Percentiles rank a stretch among this genome's conserved stretches.
Conservation (phyloP, 2,329 filamentous ascomycete species). For the Chrysoporthe cubensis region DNA sequence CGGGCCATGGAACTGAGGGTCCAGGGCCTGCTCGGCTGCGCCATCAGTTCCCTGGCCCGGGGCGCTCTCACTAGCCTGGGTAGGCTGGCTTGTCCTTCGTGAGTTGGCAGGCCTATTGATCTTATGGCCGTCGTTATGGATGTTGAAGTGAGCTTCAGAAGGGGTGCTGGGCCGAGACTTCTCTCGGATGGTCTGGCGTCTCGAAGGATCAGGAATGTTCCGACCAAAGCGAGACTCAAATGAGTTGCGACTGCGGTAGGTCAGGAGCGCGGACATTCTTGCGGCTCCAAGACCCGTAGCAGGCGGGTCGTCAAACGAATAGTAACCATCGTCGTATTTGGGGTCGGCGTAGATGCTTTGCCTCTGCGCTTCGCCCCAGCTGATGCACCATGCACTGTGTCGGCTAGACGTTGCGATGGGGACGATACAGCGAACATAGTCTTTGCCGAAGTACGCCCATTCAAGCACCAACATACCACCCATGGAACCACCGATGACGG, state of each 20-base stretch:
- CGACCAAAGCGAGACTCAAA: constrained; percentile 95
- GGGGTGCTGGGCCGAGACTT: constrained; percentile 62
- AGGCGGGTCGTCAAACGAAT: constrained; percentile 84
- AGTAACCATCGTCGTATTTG: constrained; percentile 98
- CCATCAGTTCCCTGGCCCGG: constrained; percentile 5
- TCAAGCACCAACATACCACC: constrained; percentile 91
- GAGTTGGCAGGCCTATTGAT: constrained; percentile 59
- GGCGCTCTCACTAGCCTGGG: constrained; percentile 19
- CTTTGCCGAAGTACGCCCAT: constrained; percentile 87
- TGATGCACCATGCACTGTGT: constrained; percentile 89
- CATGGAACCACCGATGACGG: constrained; percentile 82
- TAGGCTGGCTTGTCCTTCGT: constrained; percentile 47
- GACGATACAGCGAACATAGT: constrained; percentile 80
- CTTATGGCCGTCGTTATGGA: constrained; percentile 82
- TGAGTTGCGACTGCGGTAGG: constrained; percentile 94
- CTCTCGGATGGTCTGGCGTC: constrained; percentile 80
- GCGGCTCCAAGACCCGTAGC: constrained; percentile 86
- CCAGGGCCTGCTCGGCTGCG: constrained; percentile 42
- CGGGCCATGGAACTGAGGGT: constrained; percentile 75
- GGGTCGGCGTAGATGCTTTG: constrained; percentile 97
- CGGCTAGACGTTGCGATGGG: constrained; percentile 84
- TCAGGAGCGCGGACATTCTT: constrained; percentile 94
- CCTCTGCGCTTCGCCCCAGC: constrained; percentile 86
- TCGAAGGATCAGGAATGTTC: constrained; percentile 85
- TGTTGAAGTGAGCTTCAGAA: constrained; percentile 74